Evolutionary conservation across 1,284 basidiomycete species (phyloP).

Genomic region (Macrocystidia cucumis): DNA sequence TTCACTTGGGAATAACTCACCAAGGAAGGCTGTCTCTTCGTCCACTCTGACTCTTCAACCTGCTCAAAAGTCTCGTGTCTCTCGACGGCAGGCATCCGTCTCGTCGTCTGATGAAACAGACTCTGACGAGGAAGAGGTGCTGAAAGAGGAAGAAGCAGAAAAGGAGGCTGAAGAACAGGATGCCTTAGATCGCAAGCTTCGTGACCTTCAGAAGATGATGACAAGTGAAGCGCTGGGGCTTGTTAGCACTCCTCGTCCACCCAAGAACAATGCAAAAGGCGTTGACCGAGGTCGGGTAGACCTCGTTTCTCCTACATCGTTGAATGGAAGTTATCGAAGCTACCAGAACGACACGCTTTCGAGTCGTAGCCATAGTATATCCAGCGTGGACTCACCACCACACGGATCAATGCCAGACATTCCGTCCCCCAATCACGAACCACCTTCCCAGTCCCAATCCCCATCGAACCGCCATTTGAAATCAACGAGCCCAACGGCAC

Average conservation of each 20-base stretch:
- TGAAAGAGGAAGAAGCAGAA: slow-evolving; percentile 60
- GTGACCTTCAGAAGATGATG: slow-evolving; percentile 60
- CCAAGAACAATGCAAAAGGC: slow-evolving; percentile 24
- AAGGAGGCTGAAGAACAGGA: slow-evolving; percentile 61
- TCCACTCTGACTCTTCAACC: slow-evolving; percentile 62
- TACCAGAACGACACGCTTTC: slow-evolving; percentile 29
- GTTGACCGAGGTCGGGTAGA: slow-evolving; percentile 38
- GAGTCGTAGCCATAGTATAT: slow-evolving; percentile 57
- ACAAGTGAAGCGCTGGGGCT: slow-evolving; percentile 66
- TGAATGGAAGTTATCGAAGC: slow-evolving; percentile 24
- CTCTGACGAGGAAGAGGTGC: slow-evolving; percentile 52
- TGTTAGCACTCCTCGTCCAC: slow-evolving; percentile 45
- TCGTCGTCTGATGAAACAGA: slow-evolving; percentile 41
- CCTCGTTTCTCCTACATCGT: slow-evolving; percentile 28
- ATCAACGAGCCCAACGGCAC: slow-evolving; percentile 50
- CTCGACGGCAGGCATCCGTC: slow-evolving; percentile 29
- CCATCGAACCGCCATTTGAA: slow-evolving; percentile 50
- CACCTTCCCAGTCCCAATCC: slow-evolving; percentile 33
- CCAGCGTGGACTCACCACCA: slow-evolving; percentile 61
- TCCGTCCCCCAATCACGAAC: slow-evolving; percentile 53
- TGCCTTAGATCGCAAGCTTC: slow-evolving; percentile 53
- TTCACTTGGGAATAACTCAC: slow-evolving; percentile 48
- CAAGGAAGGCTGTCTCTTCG: slow-evolving; percentile 40
- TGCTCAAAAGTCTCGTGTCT: slow-evolving; percentile 27
- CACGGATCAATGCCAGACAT: slow-evolving; percentile 74